Conservation (phyloP, 2,329 filamentous ascomycete genomes). For the Penicillium sp. region DNA sequence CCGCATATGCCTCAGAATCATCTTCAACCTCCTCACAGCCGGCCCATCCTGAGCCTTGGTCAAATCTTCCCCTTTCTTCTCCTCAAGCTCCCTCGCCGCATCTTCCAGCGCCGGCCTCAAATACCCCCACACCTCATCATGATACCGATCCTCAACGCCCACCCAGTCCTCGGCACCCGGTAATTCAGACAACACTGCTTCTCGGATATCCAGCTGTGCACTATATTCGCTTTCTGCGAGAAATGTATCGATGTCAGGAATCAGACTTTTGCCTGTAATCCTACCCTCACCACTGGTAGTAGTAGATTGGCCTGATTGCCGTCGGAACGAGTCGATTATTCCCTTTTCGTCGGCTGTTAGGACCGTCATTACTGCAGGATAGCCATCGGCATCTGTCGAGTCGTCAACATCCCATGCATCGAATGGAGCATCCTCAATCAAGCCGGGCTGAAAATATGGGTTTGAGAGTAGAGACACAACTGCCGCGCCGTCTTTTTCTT, state of each 20-base stretch:
- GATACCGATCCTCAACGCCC: conserved; percentile 33
- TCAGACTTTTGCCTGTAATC: conserved; percentile 28
- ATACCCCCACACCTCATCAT: conserved; percentile 66
- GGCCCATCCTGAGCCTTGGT: conserved; percentile 25
- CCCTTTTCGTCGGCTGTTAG: conserved; percentile 25
- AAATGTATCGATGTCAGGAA: conserved; percentile 31
- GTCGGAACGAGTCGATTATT: conserved; percentile 31
- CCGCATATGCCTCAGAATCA: conserved; percentile 38
- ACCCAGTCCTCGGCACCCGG: conserved; percentile 33
- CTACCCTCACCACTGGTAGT: not conserved
- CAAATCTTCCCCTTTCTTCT: conserved; percentile 19
- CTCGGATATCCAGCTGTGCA: conserved; percentile 23
- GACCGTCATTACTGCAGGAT: conserved; percentile 9
- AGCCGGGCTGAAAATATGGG: conserved; percentile 28
- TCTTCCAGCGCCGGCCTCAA: conserved; percentile 54
- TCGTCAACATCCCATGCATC: conserved; percentile 15
- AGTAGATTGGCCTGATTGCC: conserved; percentile 13
- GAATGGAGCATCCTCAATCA: conserved; percentile 21
- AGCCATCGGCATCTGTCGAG: conserved; percentile 18
- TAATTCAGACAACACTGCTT: conserved; percentile 26
- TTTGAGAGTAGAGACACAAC: conserved; percentile 39
- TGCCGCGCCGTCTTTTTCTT: conserved; percentile 35
- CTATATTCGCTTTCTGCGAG: conserved; percentile 18
- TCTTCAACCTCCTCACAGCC: conserved; percentile 36
- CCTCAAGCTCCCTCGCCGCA: conserved; percentile 55